Base-by-base conservation (phyloP, 305 asterid genomes). In the Rubia tinctorum region DNA sequence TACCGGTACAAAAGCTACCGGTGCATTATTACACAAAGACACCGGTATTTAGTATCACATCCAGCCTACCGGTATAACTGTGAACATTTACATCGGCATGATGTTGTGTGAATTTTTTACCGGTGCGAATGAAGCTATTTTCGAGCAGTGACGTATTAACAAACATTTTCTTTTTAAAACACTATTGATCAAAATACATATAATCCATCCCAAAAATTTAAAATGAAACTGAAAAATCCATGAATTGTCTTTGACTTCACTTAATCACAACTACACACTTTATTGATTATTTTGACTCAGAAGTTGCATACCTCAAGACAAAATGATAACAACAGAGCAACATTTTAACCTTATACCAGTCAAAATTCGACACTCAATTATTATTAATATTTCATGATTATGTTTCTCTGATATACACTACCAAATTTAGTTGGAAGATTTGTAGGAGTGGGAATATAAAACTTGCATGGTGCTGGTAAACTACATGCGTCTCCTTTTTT, bases 261-360 rank as follows among this genome's bases (percentile, higher is more conserved):
- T 69, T 13, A 30, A 1, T 37, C 2, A 64, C 45, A 34, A 1
- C 14, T 0, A 65, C 15, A 15, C 0, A 13, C n/a, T 8, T 0
- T 49, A 30, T 69, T 69, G 73, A 27, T 49, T 17, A n/a, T 55
- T 66, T 66, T 66, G 70, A 66, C 47, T 42, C 11, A 40, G 63
- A 39, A 56, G 55, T 58, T 55, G 66, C 74, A 55, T 53, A 11
- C 8, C 34, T 40, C 6, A 6, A 11, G 40, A 58, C 49, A 71
- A 37, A 71, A 71, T 71, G 39, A 71, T 40, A 58, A 39, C 39
- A 3, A 18, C n/a, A 66, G 23, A 13, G 25, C 6, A 58, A 43
- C 43, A 14, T 44, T 40, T 23, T 59, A 7, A 34, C 5, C 40
- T n/a, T n/a, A 58, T 30, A 11, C 40, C 23, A 30, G 23, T 40